Conservation (phyloP, 2,329 filamentous ascomycete genomes). For the Arthroderma uncinatum region DNA sequence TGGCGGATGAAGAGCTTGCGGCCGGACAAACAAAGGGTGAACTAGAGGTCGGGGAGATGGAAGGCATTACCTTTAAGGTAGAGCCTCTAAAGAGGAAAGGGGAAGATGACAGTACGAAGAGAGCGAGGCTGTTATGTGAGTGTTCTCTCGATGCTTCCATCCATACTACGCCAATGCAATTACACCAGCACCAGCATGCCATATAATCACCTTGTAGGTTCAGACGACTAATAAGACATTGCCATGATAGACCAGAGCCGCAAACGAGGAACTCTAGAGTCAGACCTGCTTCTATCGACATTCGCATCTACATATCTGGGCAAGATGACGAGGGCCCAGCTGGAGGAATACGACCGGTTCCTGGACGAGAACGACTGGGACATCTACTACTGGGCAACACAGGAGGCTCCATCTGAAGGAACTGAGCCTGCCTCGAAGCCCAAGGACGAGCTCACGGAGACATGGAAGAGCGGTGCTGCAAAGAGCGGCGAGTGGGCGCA, state of each 20-base stretch:
- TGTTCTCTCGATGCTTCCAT: constrained; percentile 11
- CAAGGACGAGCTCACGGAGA: constrained; percentile 34
- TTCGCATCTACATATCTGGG: constrained; percentile 74
- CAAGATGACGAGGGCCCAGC: constrained; percentile 59
- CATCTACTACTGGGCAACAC: constrained; percentile 99
- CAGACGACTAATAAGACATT: background rate
- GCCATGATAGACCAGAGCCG: constrained; percentile 69
- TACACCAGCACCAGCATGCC: no score
- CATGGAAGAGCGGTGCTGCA: constrained; percentile 42
- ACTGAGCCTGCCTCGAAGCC: constrained; percentile 15
- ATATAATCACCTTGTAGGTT: background rate
- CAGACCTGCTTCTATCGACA: constrained; percentile 88
- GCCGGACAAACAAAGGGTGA: constrained; percentile 35
- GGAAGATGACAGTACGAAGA: constrained; percentile 75
- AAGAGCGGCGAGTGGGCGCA: constrained; percentile 83
- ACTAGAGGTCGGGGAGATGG: constrained; percentile 72
- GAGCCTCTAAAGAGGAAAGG: constrained; percentile 77
- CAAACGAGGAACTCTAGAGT: constrained; percentile 91
- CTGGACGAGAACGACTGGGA: constrained; percentile 99
- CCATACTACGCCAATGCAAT: no score
- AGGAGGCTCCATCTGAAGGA: constrained; percentile 45
- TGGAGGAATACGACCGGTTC: constrained; percentile 79
- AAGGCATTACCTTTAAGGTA: constrained; percentile 74
- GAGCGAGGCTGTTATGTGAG: constrained; percentile 65
- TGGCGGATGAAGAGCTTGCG: background rate